Evolutionary conservation across 441 rosid genomes (phyloP).

Genomic region (Metrosideros polymorpha): DNA sequence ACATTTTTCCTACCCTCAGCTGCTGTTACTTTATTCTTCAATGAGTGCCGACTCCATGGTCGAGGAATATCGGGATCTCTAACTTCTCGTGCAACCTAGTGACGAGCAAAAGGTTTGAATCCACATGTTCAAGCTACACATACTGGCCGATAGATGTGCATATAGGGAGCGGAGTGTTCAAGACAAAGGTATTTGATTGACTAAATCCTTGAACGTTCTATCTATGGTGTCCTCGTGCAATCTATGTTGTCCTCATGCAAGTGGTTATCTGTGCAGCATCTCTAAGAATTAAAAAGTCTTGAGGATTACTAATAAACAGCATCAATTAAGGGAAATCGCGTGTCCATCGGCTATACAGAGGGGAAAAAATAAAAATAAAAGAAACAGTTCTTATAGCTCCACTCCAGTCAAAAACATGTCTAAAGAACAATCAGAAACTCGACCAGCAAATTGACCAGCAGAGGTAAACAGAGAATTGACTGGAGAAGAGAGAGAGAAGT

Average conservation of each 20-base stretch:
- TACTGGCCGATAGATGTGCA: background rate
- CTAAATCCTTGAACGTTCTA: too few relatives aligned
- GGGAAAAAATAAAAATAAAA: too few relatives aligned
- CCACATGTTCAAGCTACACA: background rate
- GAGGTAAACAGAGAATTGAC: background rate
- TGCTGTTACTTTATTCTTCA: slow-evolving; percentile 30
- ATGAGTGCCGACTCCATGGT: slow-evolving; percentile 83
- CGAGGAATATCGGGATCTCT: slow-evolving; percentile 66
- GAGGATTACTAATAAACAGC: background rate
- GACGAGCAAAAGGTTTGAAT: background rate
- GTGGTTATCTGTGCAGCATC: background rate
- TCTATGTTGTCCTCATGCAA: too few relatives aligned
- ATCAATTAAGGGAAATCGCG: background rate
- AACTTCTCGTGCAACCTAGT: slow-evolving; percentile 60
- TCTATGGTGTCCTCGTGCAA: too few relatives aligned
- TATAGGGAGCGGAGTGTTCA: background rate
- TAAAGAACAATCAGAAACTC: background rate
- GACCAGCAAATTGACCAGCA: too few relatives aligned
- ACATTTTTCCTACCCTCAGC: slow-evolving; percentile 11
- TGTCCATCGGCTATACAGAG: background rate
- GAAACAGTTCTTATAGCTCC: background rate
- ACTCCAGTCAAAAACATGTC: background rate
- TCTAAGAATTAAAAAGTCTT: background rate
- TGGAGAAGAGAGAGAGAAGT: background rate
- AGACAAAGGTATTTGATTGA: background rate